phyloP scores from a whole-genome alignment of 805 yeast genomes.

The Myxozyma monticola region DNA sequence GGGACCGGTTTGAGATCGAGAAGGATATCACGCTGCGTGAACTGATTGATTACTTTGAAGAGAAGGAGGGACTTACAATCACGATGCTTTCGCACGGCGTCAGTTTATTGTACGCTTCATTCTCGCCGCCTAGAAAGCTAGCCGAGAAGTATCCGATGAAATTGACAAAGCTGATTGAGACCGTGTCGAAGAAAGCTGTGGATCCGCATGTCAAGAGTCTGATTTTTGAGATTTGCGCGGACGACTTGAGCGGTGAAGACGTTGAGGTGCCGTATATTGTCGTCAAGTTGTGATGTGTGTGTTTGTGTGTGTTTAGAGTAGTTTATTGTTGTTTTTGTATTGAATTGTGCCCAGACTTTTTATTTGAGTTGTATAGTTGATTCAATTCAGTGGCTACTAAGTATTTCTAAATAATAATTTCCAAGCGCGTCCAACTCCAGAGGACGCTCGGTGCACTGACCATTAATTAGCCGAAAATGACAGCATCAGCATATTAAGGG shows the following conservation, averaged over 20 bases:
- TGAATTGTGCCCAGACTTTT: no score
- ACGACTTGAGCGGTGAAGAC: conserved; percentile 89
- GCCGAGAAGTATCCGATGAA: conserved; percentile 70
- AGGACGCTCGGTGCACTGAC: no score
- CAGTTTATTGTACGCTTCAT: conserved; percentile 84
- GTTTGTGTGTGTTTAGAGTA: not conserved
- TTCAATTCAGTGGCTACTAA: no score
- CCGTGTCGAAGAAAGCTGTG: conserved; percentile 81
- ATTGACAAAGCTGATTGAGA: conserved; percentile 73
- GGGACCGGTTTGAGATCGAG: conserved; percentile 86
- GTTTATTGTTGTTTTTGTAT: not conserved
- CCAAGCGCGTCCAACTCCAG: no score
- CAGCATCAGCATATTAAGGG: no score
- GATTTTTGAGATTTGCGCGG: conserved; percentile 88
- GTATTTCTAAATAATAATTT: no score
- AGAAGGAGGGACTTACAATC: conserved; percentile 80
- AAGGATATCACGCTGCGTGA: conserved; percentile 69
- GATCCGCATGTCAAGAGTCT: conserved; percentile 72
- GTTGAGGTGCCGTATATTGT: conserved; percentile 80
- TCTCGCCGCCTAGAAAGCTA: conserved; percentile 87
- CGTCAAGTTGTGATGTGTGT: not conserved
- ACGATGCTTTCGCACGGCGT: conserved; percentile 92
- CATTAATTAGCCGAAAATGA: no score
- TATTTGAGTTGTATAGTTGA: no score
- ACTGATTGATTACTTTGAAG: conserved; percentile 70